phyloP scores from a whole-genome alignment of 1,284 basidiomycete species.

The Cystobasidium sp. region DNA sequence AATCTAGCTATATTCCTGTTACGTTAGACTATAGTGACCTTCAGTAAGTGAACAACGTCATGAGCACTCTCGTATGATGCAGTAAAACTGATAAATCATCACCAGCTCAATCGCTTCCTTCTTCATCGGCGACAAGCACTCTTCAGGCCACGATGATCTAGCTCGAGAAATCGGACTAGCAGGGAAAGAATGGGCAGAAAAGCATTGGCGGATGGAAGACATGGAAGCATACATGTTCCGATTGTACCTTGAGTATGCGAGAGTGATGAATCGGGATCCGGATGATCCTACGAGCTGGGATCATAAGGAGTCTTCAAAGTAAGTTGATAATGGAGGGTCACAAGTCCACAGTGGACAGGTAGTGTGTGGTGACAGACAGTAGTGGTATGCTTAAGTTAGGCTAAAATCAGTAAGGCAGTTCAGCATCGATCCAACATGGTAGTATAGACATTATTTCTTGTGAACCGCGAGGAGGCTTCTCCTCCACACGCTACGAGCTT shows the following conservation, averaged over 20 bases:
- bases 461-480: no score
- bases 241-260: slow-evolving; percentile 45
- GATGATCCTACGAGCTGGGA: slow-evolving; percentile 46
- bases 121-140: slow-evolving; percentile 58
- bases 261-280: slow-evolving; percentile 49
- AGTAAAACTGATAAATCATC: neutral
- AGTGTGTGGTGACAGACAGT: no score
- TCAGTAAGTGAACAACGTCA: slow-evolving; percentile 53
- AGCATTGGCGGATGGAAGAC: slow-evolving; percentile 56
- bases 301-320: slow-evolving; percentile 10
- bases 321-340: no score
- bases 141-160: slow-evolving; percentile 50
- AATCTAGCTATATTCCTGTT: slow-evolving; percentile 55
- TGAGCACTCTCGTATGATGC: neutral
- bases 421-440: no score
- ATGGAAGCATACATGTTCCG: slow-evolving; percentile 57
- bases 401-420: no score
- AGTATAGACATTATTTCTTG: no score
- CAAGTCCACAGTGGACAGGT: no score
- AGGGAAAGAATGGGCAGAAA: slow-evolving; percentile 52
- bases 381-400: no score
- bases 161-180: slow-evolving; percentile 51
- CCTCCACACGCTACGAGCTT: no score
- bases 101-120: slow-evolving; percentile 60
- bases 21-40: slow-evolving; percentile 61